Evolutionary conservation across 192 early-diverging fungal genomes (phyloP), one percentile per base, ranked within the genome.

Genomic region (Rhizoclosmatium sp.): DNA sequence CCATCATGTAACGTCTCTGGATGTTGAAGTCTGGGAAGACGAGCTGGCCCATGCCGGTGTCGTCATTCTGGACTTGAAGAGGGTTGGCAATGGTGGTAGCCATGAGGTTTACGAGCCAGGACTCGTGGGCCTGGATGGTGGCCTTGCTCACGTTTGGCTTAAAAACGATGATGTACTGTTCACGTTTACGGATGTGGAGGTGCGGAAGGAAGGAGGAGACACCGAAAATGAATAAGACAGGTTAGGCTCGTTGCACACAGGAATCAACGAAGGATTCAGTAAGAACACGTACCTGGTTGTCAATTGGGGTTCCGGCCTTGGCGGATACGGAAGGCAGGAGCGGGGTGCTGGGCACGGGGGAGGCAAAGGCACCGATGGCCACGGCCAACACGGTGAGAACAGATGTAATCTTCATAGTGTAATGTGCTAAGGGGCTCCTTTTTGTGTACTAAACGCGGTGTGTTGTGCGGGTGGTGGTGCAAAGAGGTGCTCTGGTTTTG

Each of bases 141-240:
- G 45, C 41, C 4, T 31, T 21, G 47, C 31, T 31, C 7, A 65
- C 62, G 42, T 74, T 14, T n/a, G 60, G 59, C 48, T 80, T 80
- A 70, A 80, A 80, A 12, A 80, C 78, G 78, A 80, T 56, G 42
- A 80, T 80, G 78, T 80, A 80, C 75, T 76, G 19, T 4, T 66
- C 2, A 21, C 23, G 60, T 9, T 62, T 62, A 21, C 7, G 21
- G 21, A 62, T 4, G 21, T 7, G 23, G 60, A 21, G 60, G 5
- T 9, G 60, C 21, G 60, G 21, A 62, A 21, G 21, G 7, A 40
- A 62, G 5, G 5, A 62, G 39, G 9, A 62, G 23, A 19, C 23
- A 62, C 60, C 7, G 60, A 21, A 19, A 7, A 7, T 7, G 60
- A 40, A 54, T 61, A 42, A 49, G 72, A 46, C 7, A 19, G 59